Percentiles rank a stretch among this genome's conserved stretches.
These are phyloP conservation scores for Dictyophora rubrovolvata DNA, from an alignment of 768 basidiomycete genomes.

Conservation along the genomic window DNA sequence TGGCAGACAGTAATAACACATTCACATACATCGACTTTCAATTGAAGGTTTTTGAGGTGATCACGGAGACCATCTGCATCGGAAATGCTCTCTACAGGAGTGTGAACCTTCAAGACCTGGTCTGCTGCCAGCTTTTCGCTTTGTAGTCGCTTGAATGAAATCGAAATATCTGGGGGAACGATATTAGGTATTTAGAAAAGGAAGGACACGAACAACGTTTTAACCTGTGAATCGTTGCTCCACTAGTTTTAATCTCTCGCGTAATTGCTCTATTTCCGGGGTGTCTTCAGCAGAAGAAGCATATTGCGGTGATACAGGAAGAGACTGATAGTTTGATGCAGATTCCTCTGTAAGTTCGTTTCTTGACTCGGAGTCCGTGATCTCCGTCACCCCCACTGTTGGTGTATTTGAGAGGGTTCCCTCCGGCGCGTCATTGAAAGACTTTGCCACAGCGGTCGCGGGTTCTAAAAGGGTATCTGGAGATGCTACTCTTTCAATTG, in stretches of 20 bases:
- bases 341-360: not conserved
- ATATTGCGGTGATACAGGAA: not conserved
- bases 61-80: slow-evolving; percentile 62
- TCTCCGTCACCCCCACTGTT: not conserved
- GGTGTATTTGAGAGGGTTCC: not conserved
- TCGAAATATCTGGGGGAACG: slow-evolving; percentile 60
- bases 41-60: slow-evolving; percentile 54
- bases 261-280: slow-evolving; percentile 44
- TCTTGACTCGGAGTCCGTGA: not conserved
- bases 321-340: not conserved
- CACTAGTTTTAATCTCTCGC: slow-evolving; percentile 54
- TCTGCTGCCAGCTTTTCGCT: slow-evolving; percentile 64
- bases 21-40: slow-evolving; percentile 60
- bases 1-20: not conserved
- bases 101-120: slow-evolving; percentile 54
- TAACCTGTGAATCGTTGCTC: slow-evolving; percentile 75
- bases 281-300: slow-evolving; percentile 7
- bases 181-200: not conserved
- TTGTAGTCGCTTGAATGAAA: slow-evolving; percentile 66
- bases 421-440: not conserved
- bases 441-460: not conserved
- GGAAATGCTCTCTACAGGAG: slow-evolving; percentile 55
- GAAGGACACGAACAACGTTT: slow-evolving; percentile 5
- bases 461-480: not conserved
- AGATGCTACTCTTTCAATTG: not conserved